Evolutionary conservation across 2,329 filamentous ascomycete genomes (phyloP).

Genomic region (Diplodia scrobiculata): DNA sequence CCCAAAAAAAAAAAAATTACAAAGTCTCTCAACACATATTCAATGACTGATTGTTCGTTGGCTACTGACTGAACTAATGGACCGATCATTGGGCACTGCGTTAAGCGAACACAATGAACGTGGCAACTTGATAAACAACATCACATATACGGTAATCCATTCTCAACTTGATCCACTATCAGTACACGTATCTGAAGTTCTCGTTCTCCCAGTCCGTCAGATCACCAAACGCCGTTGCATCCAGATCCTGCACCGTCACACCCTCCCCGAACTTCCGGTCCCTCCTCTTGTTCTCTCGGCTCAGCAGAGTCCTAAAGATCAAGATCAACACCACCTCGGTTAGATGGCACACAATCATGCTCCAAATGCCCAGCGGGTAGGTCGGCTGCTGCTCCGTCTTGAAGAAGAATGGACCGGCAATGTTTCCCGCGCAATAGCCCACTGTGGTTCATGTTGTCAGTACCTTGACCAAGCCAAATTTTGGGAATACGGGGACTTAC

Average conservation of each 20-base stretch:
- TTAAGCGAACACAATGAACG: too few relatives aligned
- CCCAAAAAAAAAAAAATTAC: too few relatives aligned
- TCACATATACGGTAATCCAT: too few relatives aligned
- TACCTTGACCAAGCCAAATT: neutral
- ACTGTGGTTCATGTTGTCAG: constrained; percentile 37
- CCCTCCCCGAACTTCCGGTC: constrained; percentile 52
- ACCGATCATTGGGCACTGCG: too few relatives aligned
- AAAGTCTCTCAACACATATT: too few relatives aligned
- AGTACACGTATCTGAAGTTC: constrained; percentile 40
- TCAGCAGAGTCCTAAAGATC: constrained; percentile 52
- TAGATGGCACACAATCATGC: constrained; percentile 58
- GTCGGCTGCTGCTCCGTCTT: constrained; percentile 55
- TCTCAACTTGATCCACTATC: neutral
- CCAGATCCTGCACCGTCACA: constrained; percentile 52
- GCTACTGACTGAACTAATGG: too few relatives aligned
- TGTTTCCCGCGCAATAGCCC: constrained; percentile 63
- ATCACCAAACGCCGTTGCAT: constrained; percentile 29
- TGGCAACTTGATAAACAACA: too few relatives aligned
- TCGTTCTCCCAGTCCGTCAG: constrained; percentile 30
- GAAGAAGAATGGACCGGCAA: constrained; percentile 66
- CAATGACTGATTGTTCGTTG: too few relatives aligned
- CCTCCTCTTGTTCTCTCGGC: constrained; percentile 54
- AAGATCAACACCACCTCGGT: constrained; percentile 54
- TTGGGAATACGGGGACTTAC: neutral
- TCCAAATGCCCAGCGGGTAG: constrained; percentile 58